Conservation (phyloP, 1,284 basidiomycete genomes). For the Wallemia ichthyophaga region DNA sequence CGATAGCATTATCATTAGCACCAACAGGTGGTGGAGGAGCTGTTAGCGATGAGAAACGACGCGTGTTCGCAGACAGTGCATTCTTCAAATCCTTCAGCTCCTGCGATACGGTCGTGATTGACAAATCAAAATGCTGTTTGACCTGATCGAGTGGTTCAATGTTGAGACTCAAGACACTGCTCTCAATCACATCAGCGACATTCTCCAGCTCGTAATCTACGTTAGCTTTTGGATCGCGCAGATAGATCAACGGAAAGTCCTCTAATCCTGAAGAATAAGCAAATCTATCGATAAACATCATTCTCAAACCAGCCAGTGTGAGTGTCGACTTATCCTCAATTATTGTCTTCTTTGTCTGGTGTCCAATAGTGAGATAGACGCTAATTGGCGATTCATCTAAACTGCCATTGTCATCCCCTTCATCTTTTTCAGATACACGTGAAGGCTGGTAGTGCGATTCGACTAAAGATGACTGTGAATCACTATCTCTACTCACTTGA, state of each 20-base stretch:
- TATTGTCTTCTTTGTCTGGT: constrained; percentile 63
- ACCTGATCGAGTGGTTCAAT: constrained; percentile 96
- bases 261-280: constrained; percentile 61
- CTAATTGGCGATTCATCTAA: constrained; percentile 11
- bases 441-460: not conserved
- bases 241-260: constrained; percentile 84
- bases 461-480: not conserved
- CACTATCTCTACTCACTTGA: not conserved
- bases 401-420: constrained; percentile 1
- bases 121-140: constrained; percentile 82
- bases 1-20: too few relatives aligned
- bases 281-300: constrained; percentile 84
- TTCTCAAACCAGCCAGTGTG: constrained; percentile 38
- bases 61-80: constrained; percentile 10
- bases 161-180: constrained; percentile 61
- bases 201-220: constrained; percentile 91
- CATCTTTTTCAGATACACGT: constrained; percentile 5
- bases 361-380: constrained; percentile 66
- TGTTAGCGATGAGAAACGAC: constrained; percentile 2
- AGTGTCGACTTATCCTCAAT: constrained; percentile 30
- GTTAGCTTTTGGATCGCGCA: constrained; percentile 63
- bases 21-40: constrained; percentile 4
- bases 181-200: constrained; percentile 68
- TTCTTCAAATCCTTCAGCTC: constrained; percentile 72
- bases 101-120: constrained; percentile 53